Evolutionary conservation across 805 yeast genomes (phyloP).

Genomic region (Candida qinlingensis): DNA sequence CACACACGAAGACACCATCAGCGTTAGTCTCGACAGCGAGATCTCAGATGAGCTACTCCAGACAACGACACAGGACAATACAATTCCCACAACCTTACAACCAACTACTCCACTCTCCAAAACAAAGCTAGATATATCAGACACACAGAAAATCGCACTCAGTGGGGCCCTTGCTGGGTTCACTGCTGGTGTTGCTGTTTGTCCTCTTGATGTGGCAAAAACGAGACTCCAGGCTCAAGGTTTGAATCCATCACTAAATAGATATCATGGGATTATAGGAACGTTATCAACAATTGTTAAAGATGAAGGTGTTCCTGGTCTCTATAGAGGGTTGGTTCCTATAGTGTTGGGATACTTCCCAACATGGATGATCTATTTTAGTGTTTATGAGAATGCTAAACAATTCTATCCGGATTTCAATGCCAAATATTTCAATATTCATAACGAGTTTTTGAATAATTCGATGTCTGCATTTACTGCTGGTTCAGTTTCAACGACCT

Average conservation of each 20-base stretch:
- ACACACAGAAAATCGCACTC: constrained; percentile 62
- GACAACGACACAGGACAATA: constrained; percentile 7
- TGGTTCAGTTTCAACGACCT: constrained; percentile 77
- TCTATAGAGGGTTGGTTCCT: constrained; percentile 90
- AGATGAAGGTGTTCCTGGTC: constrained; percentile 80
- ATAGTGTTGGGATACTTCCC: constrained; percentile 92
- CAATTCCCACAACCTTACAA: constrained; percentile 9
- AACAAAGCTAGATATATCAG: constrained; percentile 23
- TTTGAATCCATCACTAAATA: constrained; percentile 6
- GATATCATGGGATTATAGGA: constrained; percentile 53
- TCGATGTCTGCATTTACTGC: constrained; percentile 71
- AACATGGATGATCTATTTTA: constrained; percentile 94
- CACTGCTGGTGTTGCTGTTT: constrained; percentile 80
- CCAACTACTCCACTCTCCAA: constrained; percentile 5
- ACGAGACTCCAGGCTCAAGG: constrained; percentile 94
- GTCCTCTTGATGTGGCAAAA: constrained; percentile 94
- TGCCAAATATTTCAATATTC: constrained; percentile 13
- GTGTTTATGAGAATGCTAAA: constrained; percentile 81
- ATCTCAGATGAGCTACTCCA: constrained; percentile 11
- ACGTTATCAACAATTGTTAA: constrained; percentile 60
- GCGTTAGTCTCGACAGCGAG: background rate
- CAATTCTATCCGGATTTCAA: constrained; percentile 41
- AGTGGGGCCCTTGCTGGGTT: constrained; percentile 96
- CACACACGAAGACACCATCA: background rate
- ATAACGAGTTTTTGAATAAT: constrained; percentile 34